These are phyloP conservation scores for Crithidia mellificae DNA, from an alignment of 208 protist genomes.

Conservation along the genomic window DNA sequence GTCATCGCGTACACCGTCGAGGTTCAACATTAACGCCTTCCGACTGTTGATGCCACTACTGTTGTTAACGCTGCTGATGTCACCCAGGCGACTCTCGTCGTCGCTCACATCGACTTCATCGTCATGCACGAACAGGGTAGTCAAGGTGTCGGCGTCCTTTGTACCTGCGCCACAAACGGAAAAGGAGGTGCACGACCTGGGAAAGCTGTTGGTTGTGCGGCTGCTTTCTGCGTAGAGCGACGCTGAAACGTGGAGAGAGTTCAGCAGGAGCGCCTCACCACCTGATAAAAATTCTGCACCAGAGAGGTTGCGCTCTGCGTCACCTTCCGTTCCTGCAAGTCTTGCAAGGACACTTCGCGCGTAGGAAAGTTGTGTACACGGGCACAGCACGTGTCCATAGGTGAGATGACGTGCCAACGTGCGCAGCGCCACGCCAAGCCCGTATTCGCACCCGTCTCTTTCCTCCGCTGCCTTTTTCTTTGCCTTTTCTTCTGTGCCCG, in stretches of 20 bases:
- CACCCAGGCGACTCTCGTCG: neutral
- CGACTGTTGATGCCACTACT: no score
- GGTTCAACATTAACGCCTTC: no score
- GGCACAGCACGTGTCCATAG: slow-evolving; percentile 58
- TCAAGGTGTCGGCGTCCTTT: no score
- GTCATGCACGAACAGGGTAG: neutral
- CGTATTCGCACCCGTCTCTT: slow-evolving; percentile 4
- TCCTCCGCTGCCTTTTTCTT: neutral
- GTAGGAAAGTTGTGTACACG: slow-evolving; percentile 58
- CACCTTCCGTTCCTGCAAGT: neutral
- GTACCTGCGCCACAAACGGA: no score
- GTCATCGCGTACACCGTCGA: no score
- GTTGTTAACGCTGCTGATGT: no score
- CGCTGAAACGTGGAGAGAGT: neutral
- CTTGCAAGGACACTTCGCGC: slow-evolving; percentile 8
- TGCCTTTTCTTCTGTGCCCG: neutral
- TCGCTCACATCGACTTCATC: neutral
- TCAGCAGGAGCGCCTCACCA: neutral
- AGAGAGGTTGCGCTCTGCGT: neutral
- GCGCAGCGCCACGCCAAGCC: slow-evolving; percentile 32
- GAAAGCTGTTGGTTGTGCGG: no score
- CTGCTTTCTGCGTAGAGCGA: neutral
- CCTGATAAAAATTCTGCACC: neutral
- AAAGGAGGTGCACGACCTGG: no score
- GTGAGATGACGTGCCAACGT: slow-evolving; percentile 48